Conservation (phyloP, 495 filamentous ascomycete genomes). For the Talaromyces proteolyticus region DNA sequence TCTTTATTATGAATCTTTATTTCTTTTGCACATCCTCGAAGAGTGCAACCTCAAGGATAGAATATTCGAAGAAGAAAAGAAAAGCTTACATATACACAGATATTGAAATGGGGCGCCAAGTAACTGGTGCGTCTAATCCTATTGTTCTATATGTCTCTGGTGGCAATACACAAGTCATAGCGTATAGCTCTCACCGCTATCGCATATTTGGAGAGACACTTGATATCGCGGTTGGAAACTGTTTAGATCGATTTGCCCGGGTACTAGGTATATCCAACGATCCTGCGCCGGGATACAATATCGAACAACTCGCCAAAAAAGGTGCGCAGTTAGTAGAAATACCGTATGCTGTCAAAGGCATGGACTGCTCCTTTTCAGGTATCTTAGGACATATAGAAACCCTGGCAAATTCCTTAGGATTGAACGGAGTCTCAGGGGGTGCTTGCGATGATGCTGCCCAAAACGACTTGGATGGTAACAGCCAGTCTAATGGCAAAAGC, state of each 20-base stretch:
- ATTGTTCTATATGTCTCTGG: slow-evolving; percentile 95
- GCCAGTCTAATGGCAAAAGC: slow-evolving; percentile 27
- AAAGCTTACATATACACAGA: slow-evolving; percentile 29
- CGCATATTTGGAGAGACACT: slow-evolving; percentile 97
- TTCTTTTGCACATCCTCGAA: too few relatives aligned
- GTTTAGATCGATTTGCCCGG: slow-evolving; percentile 90
- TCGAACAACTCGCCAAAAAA: slow-evolving; percentile 89
- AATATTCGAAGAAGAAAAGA: too few relatives aligned
- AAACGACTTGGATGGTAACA: slow-evolving; percentile 19
- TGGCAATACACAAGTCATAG: slow-evolving; percentile 97
- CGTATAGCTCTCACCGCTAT: slow-evolving; percentile 89
- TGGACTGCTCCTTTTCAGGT: slow-evolving; percentile 94
- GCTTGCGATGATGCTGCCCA: slow-evolving; percentile 27
- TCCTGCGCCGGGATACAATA: slow-evolving; percentile 94
- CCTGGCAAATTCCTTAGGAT: slow-evolving; percentile 59
- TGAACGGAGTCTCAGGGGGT: slow-evolving; percentile 30
- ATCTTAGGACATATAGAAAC: slow-evolving; percentile 78
- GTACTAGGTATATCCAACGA: slow-evolving; percentile 89
- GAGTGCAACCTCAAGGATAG: too few relatives aligned
- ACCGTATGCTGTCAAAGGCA: slow-evolving; percentile 95
- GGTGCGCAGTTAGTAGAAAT: slow-evolving; percentile 73
- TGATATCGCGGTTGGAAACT: slow-evolving; percentile 97
- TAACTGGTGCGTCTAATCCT: slow-evolving; percentile 87
- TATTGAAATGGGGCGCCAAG: slow-evolving; percentile 95
- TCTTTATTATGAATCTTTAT: neutral